A percentile compares a stretch with the other conserved stretches of the same genome.
Evolutionary conservation across 2,329 filamentous ascomycete species (phyloP).

Genomic region (Exophiala bonariae): DNA sequence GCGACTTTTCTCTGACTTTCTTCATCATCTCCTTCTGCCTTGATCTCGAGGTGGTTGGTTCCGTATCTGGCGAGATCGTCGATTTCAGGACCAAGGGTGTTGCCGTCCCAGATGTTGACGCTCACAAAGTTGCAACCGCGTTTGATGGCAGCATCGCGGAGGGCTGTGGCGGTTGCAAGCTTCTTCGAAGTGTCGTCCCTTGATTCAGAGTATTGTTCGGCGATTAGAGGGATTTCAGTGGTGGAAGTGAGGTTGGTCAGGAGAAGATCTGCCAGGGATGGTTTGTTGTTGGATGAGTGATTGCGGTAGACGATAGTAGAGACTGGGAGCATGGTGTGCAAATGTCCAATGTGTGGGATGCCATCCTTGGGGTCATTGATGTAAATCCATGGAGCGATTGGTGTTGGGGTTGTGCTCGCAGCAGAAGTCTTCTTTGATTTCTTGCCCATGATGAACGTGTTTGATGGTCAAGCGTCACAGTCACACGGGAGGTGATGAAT

Average conservation of each 20-base stretch:
- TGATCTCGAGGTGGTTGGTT: slow-evolving; percentile 24
- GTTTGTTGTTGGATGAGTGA: neutral
- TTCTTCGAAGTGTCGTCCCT: slow-evolving; percentile 7
- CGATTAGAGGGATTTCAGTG: slow-evolving; percentile 12
- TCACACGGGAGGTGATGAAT: too few relatives aligned
- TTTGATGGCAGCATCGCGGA: slow-evolving; percentile 20
- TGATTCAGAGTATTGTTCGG: slow-evolving; percentile 9
- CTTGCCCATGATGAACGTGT: slow-evolving; percentile 16
- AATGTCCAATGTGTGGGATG: slow-evolving; percentile 11
- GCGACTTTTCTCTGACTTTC: slow-evolving; percentile 7
- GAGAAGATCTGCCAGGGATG: neutral
- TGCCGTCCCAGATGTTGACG: slow-evolving; percentile 16
- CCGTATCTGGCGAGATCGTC: slow-evolving; percentile 12
- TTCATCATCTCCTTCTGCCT: slow-evolving; percentile 3
- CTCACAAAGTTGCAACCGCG: slow-evolving; percentile 23
- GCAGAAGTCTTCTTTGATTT: slow-evolving; percentile 5
- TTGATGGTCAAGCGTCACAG: too few relatives aligned
- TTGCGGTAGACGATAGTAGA: slow-evolving; percentile 1
- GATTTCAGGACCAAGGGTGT: neutral
- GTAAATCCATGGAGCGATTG: slow-evolving; percentile 24
- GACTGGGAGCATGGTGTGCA: slow-evolving; percentile 18
- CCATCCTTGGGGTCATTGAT: slow-evolving; percentile 20
- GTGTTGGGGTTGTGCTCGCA: neutral
- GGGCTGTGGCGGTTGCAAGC: slow-evolving; percentile 10
- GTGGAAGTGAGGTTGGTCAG: slow-evolving; percentile 4